A percentile compares a stretch with the other conserved stretches of the same genome.
Evolutionary conservation across 2,329 filamentous ascomycete genomes (phyloP).

Genomic region (Pyrenochaeta sp.): DNA sequence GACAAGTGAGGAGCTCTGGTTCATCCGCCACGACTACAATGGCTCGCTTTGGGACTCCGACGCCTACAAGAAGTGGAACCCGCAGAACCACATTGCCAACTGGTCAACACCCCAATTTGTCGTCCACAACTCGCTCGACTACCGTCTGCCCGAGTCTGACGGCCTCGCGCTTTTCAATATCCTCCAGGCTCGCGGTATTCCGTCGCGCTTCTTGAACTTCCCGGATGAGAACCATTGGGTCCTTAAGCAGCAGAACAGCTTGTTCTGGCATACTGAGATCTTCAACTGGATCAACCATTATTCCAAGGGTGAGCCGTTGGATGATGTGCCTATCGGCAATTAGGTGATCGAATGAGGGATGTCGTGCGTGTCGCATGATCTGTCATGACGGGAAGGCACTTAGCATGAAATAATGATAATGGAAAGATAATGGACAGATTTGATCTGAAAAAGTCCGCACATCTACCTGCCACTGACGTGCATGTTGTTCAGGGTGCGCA

Average conservation of each 20-base stretch:
- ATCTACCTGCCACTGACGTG: not conserved
- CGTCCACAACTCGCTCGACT: slow-evolving; percentile 91
- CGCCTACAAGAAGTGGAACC: slow-evolving; percentile 66
- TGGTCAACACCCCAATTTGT: slow-evolving; percentile 90
- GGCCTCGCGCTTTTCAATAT: slow-evolving; percentile 87
- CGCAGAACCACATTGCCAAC: slow-evolving; percentile 65
- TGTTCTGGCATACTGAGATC: slow-evolving; percentile 81
- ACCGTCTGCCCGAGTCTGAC: slow-evolving; percentile 84
- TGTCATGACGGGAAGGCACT: not conserved
- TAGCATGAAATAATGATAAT: slow-evolving; percentile 21
- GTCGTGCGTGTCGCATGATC: not conserved
- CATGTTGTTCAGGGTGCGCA: not conserved
- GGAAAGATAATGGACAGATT: slow-evolving; percentile 12
- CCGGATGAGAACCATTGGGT: slow-evolving; percentile 85
- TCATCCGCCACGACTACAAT: slow-evolving; percentile 57
- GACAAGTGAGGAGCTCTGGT: slow-evolving; percentile 61
- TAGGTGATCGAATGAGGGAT: slow-evolving; percentile 14
- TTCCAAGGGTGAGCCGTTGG: slow-evolving; percentile 40
- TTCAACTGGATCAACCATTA: slow-evolving; percentile 53
- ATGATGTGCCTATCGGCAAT: slow-evolving; percentile 40
- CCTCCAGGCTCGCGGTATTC: slow-evolving; percentile 76
- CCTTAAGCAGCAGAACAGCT: slow-evolving; percentile 85
- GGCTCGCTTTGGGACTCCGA: slow-evolving; percentile 43
- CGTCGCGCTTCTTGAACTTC: slow-evolving; percentile 81
- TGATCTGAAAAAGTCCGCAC: not conserved